Evolutionary conservation across 495 filamentous ascomycete species (phyloP).

Genomic region (Entonaema liquescens): DNA sequence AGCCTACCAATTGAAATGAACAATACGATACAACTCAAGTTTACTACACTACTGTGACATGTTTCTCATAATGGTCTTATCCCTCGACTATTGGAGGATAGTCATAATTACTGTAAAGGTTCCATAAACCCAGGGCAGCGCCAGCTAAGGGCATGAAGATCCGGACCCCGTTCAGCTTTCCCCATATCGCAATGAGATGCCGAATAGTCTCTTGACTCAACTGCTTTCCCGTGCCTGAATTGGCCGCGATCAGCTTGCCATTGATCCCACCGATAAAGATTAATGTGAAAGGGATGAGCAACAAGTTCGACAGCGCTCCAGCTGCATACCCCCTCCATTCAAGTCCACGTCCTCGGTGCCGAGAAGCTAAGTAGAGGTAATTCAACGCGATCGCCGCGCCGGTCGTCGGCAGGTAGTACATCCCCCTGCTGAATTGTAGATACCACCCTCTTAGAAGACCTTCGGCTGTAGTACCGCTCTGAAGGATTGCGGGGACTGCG

Average conservation of each 20-base stretch:
- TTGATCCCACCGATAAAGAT: constrained; percentile 38
- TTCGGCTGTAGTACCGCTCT: constrained; percentile 42
- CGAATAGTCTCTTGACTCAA: constrained; percentile 45
- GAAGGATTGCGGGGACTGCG: constrained; percentile 47
- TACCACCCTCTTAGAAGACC: constrained; percentile 40
- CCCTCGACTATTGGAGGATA: background rate
- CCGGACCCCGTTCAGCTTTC: constrained; percentile 48
- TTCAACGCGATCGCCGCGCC: constrained; percentile 44
- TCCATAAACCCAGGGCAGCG: constrained; percentile 46
- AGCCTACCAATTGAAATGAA: background rate
- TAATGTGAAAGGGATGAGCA: constrained; percentile 53
- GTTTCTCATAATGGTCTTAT: background rate
- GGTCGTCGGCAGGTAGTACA: constrained; percentile 48
- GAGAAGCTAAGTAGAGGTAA: constrained; percentile 54
- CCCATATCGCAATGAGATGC: constrained; percentile 49
- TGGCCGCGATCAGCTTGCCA: constrained; percentile 25
- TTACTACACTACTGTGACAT: background rate
- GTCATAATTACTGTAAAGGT: constrained; percentile 34
- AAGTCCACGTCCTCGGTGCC: constrained; percentile 37
- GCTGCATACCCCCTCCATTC: constrained; percentile 48
- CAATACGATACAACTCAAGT: background rate
- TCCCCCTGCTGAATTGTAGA: constrained; percentile 48
- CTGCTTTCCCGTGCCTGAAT: constrained; percentile 41
- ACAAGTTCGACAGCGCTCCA: constrained; percentile 47
- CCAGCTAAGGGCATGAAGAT: constrained; percentile 51